Evolutionary conservation across 768 basidiomycete species (phyloP).

Genomic region (Mycena filopes): DNA sequence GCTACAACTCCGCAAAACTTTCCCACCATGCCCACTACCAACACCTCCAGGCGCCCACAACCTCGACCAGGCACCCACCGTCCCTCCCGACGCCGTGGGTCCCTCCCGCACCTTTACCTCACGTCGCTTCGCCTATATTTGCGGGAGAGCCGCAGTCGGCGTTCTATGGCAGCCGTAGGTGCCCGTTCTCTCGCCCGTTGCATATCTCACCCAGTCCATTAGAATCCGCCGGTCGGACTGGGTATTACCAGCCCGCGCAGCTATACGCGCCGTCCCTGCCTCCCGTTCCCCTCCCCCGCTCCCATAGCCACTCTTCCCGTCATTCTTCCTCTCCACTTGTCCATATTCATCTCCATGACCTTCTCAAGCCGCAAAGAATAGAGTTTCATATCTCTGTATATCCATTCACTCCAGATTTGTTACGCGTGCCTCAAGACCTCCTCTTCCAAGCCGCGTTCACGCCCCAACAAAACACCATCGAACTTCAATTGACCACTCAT

Average conservation of each 20-base stretch:
- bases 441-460: conserved; percentile 6
- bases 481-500: conserved; percentile 21
- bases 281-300: conserved; percentile 14
- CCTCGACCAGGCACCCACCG: background rate
- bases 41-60: conserved; percentile 15
- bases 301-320: background rate
- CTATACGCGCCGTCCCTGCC: conserved; percentile 10
- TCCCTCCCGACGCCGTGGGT: conserved; percentile 1
- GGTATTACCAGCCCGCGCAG: background rate
- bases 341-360: conserved; percentile 8
- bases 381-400: conserved; percentile 18
- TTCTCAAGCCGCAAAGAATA: conserved; percentile 13
- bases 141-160: background rate
- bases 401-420: conserved; percentile 17
- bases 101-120: conserved; percentile 7
- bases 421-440: conserved; percentile 33
- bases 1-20: conserved; percentile 18
- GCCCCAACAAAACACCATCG: conserved; percentile 14
- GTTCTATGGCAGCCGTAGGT: conserved; percentile 4
- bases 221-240: conserved; percentile 1
- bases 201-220: background rate
- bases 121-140: background rate
- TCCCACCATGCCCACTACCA: conserved; percentile 9
- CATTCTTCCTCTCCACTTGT: conserved; percentile 9
- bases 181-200: background rate